These are phyloP conservation scores for Botrytis aclada DNA, from an alignment of 2,329 filamentous ascomycete species.

Conservation along the genomic window DNA sequence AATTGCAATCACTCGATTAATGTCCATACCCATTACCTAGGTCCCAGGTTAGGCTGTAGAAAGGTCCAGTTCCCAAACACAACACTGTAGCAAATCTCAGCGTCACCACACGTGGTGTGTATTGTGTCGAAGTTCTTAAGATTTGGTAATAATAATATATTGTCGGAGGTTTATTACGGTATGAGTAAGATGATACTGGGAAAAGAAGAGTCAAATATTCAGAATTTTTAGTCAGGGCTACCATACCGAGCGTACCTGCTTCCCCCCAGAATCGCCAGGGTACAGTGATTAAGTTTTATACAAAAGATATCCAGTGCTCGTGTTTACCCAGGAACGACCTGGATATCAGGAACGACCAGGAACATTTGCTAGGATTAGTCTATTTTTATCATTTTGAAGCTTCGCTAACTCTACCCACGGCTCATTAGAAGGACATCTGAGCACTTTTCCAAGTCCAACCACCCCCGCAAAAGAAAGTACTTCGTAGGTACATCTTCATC, in stretches of 20 bases:
- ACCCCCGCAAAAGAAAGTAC: conserved; percentile 8
- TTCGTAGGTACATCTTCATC: background rate
- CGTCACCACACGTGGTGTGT: background rate
- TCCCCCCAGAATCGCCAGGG: background rate
- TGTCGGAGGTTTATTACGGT: background rate
- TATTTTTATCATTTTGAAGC: conserved; percentile 2
- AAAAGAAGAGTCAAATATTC: background rate
- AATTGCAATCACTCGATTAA: background rate
- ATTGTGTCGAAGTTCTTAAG: background rate
- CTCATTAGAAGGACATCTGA: conserved; percentile 1
- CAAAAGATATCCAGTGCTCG: background rate
- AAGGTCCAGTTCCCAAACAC: background rate
- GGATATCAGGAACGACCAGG: background rate
- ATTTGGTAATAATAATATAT: background rate
- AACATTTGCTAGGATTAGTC: background rate
- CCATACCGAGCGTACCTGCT: background rate
- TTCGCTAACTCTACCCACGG: background rate
- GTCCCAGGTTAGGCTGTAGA: background rate
- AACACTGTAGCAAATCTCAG: background rate
- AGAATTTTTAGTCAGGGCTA: background rate
- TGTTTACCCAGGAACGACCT: background rate
- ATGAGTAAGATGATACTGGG: background rate
- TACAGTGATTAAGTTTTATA: background rate
- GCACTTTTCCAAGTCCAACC: background rate
- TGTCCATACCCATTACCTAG: background rate